These are phyloP conservation scores for Phytophthora hybrid DNA, from an alignment of 352 stramenopile genomes.

Conservation along the genomic window DNA sequence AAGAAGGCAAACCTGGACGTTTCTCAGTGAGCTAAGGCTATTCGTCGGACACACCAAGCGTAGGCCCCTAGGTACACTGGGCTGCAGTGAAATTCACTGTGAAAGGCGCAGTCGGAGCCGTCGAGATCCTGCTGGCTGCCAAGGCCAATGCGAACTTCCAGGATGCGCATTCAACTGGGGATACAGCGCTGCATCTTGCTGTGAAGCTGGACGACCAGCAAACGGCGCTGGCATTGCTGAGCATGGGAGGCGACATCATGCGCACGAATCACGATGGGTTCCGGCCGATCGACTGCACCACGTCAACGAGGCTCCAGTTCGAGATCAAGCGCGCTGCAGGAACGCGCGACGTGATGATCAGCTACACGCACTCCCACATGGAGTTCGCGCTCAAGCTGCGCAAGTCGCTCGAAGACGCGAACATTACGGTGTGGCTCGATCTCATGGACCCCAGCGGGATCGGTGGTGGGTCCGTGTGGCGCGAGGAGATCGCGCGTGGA, in stretches of 20 bases:
- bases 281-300: conserved; percentile 78
- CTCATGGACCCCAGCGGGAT: conserved; percentile 89
- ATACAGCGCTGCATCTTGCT: too few species aligned
- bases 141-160: too few species aligned
- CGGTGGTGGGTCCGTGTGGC: conserved; percentile 77
- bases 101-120: too few species aligned
- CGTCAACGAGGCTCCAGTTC: conserved; percentile 76
- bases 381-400: conserved; percentile 84
- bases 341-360: conserved; percentile 86
- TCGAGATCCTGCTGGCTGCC: too few species aligned
- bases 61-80: too few species aligned
- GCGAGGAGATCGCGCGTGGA: conserved; percentile 82
- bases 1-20: too few species aligned
- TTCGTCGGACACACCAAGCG: too few species aligned
- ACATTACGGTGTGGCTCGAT: conserved; percentile 85
- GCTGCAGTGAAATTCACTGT: too few species aligned
- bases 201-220: too few species aligned
- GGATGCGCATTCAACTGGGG: too few species aligned
- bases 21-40: too few species aligned
- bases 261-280: conserved; percentile 70
- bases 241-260: conserved; percentile 84
- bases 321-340: conserved; percentile 80
- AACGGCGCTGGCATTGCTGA: too few species aligned
- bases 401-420: conserved; percentile 68
- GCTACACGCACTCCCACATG: conserved; percentile 84